A percentile compares a stretch with the other conserved stretches of the same genome.
These are phyloP conservation scores for Beauveria sp. DNA, from an alignment of 2,329 filamentous ascomycete species.

Conservation along the genomic window DNA sequence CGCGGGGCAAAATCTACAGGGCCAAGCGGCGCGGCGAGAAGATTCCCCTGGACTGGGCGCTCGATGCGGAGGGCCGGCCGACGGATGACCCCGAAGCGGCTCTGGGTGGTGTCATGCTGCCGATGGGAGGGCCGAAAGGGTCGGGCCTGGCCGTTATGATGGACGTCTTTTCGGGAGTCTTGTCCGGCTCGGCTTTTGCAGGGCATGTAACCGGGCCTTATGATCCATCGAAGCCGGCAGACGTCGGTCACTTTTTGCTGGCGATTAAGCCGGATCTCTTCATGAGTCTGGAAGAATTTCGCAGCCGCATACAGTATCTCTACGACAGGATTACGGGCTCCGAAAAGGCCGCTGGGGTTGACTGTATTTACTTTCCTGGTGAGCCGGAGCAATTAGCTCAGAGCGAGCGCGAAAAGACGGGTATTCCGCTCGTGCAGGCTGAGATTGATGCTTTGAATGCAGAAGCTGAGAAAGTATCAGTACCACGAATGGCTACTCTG, in stretches of 20 bases:
- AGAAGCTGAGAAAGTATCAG: constrained; percentile 41
- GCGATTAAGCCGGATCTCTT: constrained; percentile 70
- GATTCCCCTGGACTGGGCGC: constrained; percentile 67
- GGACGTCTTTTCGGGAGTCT: constrained; percentile 76
- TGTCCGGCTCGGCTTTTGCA: constrained; percentile 72
- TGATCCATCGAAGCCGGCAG: constrained; percentile 57
- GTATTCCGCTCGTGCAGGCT: constrained; percentile 51
- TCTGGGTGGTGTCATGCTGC: constrained; percentile 71
- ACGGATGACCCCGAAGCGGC: constrained; percentile 67
- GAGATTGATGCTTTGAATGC: constrained; percentile 49
- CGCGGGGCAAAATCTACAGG: constrained; percentile 67
- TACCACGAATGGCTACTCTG: constrained; percentile 13
- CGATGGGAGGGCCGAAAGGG: constrained; percentile 80
- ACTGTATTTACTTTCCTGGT: constrained; percentile 53
- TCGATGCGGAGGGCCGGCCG: constrained; percentile 60
- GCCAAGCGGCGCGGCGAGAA: constrained; percentile 58
- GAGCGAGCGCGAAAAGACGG: constrained; percentile 41
- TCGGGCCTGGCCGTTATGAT: constrained; percentile 75
- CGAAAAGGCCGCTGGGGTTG: constrained; percentile 47
- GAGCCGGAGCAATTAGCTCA: constrained; percentile 54
- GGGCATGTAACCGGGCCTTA: constrained; percentile 72
- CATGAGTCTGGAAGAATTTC: constrained; percentile 62
- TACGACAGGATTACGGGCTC: constrained; percentile 46
- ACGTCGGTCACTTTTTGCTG: constrained; percentile 68
- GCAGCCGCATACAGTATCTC: constrained; percentile 49